A percentile compares a stretch with the other conserved stretches of the same genome.
phyloP scores from a whole-genome alignment of 352 stramenopile species.

The Globisporangium alternatum region DNA sequence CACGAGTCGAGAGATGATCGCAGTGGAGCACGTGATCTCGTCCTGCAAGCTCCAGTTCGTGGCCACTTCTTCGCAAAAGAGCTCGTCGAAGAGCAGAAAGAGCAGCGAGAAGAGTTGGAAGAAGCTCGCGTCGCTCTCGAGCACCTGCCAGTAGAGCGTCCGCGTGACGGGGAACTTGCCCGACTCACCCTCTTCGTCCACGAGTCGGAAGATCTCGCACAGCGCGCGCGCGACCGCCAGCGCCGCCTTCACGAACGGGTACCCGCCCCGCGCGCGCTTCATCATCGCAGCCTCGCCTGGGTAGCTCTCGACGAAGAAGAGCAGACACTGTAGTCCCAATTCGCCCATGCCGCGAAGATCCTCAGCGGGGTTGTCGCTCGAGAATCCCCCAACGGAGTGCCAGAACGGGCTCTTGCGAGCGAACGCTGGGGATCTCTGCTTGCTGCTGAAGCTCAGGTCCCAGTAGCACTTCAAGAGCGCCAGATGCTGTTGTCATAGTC shows the following conservation, averaged over 20 bases:
- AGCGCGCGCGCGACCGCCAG: slow-evolving; percentile 48
- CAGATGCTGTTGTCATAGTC: slow-evolving; percentile 37
- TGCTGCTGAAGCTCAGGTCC: slow-evolving; percentile 38
- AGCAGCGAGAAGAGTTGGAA: slow-evolving; percentile 56
- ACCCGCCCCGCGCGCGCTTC: slow-evolving; percentile 48
- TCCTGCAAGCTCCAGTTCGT: slow-evolving; percentile 31
- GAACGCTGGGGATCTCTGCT: slow-evolving; percentile 30
- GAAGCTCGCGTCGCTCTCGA: slow-evolving; percentile 48
- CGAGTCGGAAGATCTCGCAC: slow-evolving; percentile 45
- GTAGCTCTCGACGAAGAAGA: slow-evolving; percentile 68
- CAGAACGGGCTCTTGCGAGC: slow-evolving; percentile 42
- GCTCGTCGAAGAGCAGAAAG: slow-evolving; percentile 65
- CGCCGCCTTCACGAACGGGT: slow-evolving; percentile 61
- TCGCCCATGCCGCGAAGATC: slow-evolving; percentile 59
- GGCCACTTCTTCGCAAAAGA: slow-evolving; percentile 58
- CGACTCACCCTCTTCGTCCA: slow-evolving; percentile 32
- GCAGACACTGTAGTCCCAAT: slow-evolving; percentile 53
- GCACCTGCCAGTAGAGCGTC: slow-evolving; percentile 64
- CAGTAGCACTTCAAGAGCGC: slow-evolving; percentile 61
- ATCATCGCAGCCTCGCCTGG: slow-evolving; percentile 62
- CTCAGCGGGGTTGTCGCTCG: slow-evolving; percentile 42
- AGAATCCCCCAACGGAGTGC: slow-evolving; percentile 44
- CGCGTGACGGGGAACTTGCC: slow-evolving; percentile 49
- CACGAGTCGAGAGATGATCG: slow-evolving; percentile 43
- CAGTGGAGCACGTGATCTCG: slow-evolving; percentile 27